Evolutionary conservation across 805 yeast genomes (phyloP), one percentile per base, ranked within the genome.

Genomic region (Zygoascus flipseniorum): DNA sequence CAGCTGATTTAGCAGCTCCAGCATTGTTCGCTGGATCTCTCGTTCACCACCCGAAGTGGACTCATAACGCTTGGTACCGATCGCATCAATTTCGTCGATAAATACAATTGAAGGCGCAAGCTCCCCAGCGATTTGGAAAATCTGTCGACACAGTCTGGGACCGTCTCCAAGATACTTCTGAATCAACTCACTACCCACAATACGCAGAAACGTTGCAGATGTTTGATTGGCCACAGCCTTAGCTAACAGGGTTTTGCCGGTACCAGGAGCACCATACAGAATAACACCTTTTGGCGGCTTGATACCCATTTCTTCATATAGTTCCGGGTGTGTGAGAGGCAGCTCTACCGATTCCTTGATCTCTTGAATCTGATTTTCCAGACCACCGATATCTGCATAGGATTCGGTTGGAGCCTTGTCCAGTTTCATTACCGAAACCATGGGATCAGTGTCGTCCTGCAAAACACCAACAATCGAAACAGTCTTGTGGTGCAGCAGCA

Each of bases 141-240:
- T 82, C 65, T 95, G 97, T 68, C 99, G 78, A 68, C 89, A 83
- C 63, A 93, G 78, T 62, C 97, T 81, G 52, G 99, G 98, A 55
- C 99, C 99, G 69, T 93, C 99, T 68, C 99, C 99, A 31, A 95
- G 76, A 66, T 93, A 93, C 69, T 93, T 93, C 69, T 93, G 99
- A 67, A 93, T 90, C 65, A 93, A 80, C 71, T 93, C 99, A 1
- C 97, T 87, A 23, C 99, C 99, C 31, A 92, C 98, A 69, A 93
- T 89, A 70, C 99, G 82, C 66, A 93, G 76, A 63, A 93, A 93
- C 2, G 97, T 89, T 1, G 98, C 98, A 58, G 93, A 83, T 0
- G 99, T 93, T 66, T 93, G 97, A 70, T 93, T 92, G 2, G 99
- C 99, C 48, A 93, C 99, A 0, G 99, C 99, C 70, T 90, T 92